Evolutionary conservation across 495 filamentous ascomycete species (phyloP), one percentile per base, ranked within the genome.

Genomic region (Venustampulla echinocandica): DNA sequence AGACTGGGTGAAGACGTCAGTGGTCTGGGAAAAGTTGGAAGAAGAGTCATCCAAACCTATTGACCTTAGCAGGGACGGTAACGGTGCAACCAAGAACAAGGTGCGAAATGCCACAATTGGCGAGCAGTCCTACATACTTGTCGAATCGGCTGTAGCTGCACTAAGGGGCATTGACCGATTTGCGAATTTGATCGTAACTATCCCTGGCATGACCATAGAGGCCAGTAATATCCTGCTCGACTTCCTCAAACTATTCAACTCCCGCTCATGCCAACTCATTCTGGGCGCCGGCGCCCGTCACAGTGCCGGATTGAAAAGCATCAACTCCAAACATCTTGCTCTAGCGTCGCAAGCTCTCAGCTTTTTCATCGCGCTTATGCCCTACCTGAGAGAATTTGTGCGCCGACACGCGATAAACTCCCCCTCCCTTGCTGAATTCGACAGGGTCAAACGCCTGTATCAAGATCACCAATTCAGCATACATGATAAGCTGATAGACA

Each of bases 401-500:
- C 77, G 90, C 2, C 79, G 90, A 7, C 85, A 90, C 50, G 40
- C 58, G 1, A 49, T 54, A 18, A 63, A 66, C n/a, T 61, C 67
- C 1, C 43, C 32, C 19, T 60, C 87, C 22, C 82, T 90, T 67
- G 80, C 75, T 30, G 90, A 96, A 54, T 96, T 92, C 50, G 90
- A 96, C 63, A 93, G 86, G 67, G 80, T 93, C 45, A 82, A 82
- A 55, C 75, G 90, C 33, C 69, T 85, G 13, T 89, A 80, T 53
- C 87, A 93, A 58, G 90, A 97, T 53, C 90, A 97, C 61, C 90
- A 95, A 58, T 77, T 75, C 25, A 85, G 77, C 52, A 95, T 96
- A 47, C 84, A 93, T 56, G 87, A 93, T 42, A 97, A 97, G 60
- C 69, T 97, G 0, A 82, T 94, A n/a, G 88, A 93, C 46, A 95